phyloP scores from a whole-genome alignment of 176 grass and related monocot genomes.

The Rhynchospora tenuis region DNA sequence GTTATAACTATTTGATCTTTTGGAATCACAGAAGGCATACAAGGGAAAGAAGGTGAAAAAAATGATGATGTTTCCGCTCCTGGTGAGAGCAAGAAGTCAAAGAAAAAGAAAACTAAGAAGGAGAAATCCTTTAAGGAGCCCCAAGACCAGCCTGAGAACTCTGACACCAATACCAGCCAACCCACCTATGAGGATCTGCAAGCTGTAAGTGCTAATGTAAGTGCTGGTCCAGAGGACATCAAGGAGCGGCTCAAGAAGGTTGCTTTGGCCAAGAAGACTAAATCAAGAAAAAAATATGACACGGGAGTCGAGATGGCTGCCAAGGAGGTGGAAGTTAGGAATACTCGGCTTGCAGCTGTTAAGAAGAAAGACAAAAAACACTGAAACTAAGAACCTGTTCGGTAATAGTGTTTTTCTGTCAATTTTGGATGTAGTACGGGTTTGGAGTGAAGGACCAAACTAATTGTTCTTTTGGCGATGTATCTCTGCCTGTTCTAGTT shows the following conservation, averaged over 20 bases:
- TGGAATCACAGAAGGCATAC: slow-evolving; percentile 44
- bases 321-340: slow-evolving; percentile 74
- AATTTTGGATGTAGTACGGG: slow-evolving; percentile 14
- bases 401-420: slow-evolving; percentile 35
- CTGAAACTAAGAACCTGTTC: slow-evolving; percentile 94
- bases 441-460: not conserved
- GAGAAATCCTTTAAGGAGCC: slow-evolving; percentile 64
- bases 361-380: slow-evolving; percentile 99
- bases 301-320: slow-evolving; percentile 68
- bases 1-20: slow-evolving; percentile 3
- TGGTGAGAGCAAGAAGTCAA: slow-evolving; percentile 68
- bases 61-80: slow-evolving; percentile 46
- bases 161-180: slow-evolving; percentile 38
- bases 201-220: too few relatives aligned
- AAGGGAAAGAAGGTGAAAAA: slow-evolving; percentile 58
- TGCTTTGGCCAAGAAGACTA: slow-evolving; percentile 90
- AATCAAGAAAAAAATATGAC: slow-evolving; percentile 73
- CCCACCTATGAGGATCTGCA: slow-evolving; percentile 36
- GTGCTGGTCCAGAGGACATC: slow-evolving; percentile 53
- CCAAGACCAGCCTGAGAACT: slow-evolving; percentile 53
- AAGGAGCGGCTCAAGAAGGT: slow-evolving; percentile 97
- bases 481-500: not conserved
- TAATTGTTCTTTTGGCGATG: slow-evolving; percentile 12
- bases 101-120: slow-evolving; percentile 91
- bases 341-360: slow-evolving; percentile 60